These are phyloP conservation scores for Starmerella potacharoeniae DNA, from an alignment of 805 yeast genomes.

Conservation along the genomic window DNA sequence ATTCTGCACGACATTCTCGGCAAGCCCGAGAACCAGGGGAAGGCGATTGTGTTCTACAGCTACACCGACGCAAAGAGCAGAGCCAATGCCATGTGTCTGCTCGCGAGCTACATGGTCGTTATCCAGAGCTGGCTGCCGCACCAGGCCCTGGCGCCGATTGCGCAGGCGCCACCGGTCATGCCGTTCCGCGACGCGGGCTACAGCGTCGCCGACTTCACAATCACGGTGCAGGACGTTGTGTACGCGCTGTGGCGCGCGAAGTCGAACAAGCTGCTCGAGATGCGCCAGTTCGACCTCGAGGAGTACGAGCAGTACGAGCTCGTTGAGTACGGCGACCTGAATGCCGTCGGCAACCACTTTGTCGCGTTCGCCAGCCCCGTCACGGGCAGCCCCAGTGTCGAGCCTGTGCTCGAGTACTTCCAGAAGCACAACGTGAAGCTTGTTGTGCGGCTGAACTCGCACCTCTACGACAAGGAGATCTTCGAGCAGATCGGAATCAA, in stretches of 20 bases:
- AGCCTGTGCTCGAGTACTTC: conserved; percentile 70
- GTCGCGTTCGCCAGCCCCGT: conserved; percentile 97
- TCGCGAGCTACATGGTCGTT: conserved; percentile 87
- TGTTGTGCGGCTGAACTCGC: conserved; percentile 87
- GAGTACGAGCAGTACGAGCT: conserved; percentile 90
- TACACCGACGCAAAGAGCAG: conserved; percentile 69
- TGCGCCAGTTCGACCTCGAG: conserved; percentile 74
- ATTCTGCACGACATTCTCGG: conserved; percentile 83
- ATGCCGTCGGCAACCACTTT: conserved; percentile 81
- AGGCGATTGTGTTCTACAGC: conserved; percentile 85
- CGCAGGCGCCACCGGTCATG: conserved; percentile 84
- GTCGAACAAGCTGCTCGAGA: conserved; percentile 76
- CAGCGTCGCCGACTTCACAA: conserved; percentile 85
- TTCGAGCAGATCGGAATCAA: conserved; percentile 74
- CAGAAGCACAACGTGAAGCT: conserved; percentile 61
- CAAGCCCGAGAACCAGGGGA: conserved; percentile 69
- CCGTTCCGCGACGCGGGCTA: conserved; percentile 96
- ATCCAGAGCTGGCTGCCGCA: conserved; percentile 98
- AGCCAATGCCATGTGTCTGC: conserved; percentile 86
- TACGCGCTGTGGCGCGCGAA: conserved; percentile 98
- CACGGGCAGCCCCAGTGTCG: conserved; percentile 23
- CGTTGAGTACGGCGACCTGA: conserved; percentile 95
- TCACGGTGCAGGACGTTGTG: conserved; percentile 87
- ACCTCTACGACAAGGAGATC: conserved; percentile 72
- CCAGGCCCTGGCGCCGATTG: conserved; percentile 86